These are phyloP conservation scores for Talaromyces sp. DNA, from an alignment of 2,329 filamentous ascomycete species.

Conservation along the genomic window DNA sequence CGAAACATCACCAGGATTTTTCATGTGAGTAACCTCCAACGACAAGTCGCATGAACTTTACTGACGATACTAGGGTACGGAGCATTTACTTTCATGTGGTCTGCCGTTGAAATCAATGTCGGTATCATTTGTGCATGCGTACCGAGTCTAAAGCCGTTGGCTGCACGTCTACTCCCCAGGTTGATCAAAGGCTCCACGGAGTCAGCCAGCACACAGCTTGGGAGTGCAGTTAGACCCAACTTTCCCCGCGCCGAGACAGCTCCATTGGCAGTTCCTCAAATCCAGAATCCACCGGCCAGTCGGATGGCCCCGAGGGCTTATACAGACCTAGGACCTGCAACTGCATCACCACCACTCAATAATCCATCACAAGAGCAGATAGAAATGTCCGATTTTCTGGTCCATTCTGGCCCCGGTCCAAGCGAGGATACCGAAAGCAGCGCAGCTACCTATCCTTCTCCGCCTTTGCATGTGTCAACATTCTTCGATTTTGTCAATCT, in stretches of 20 bases:
- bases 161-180: conserved; percentile 61
- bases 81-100: conserved; percentile 89
- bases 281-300: background rate
- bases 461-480: conserved; percentile 44
- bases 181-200: conserved; percentile 53
- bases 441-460: conserved; percentile 35
- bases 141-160: conserved; percentile 85
- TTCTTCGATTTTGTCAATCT: conserved; percentile 65
- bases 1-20: conserved; percentile 45
- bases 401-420: conserved; percentile 49
- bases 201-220: conserved; percentile 16
- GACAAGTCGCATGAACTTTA: background rate
- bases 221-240: background rate
- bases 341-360: conserved; percentile 12
- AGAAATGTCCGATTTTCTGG: conserved; percentile 55
- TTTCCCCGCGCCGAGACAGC: background rate
- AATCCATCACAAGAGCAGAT: conserved; percentile 20
- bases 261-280: background rate
- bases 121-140: conserved; percentile 89
- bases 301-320: conserved; percentile 7
- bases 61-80: conserved; percentile 66
- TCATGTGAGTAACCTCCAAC: conserved; percentile 42
- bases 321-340: conserved; percentile 23
- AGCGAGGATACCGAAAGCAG: conserved; percentile 36
- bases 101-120: conserved; percentile 83